phyloP scores from a whole-genome alignment of 306 rosid species.

The Prunus dulcis region DNA sequence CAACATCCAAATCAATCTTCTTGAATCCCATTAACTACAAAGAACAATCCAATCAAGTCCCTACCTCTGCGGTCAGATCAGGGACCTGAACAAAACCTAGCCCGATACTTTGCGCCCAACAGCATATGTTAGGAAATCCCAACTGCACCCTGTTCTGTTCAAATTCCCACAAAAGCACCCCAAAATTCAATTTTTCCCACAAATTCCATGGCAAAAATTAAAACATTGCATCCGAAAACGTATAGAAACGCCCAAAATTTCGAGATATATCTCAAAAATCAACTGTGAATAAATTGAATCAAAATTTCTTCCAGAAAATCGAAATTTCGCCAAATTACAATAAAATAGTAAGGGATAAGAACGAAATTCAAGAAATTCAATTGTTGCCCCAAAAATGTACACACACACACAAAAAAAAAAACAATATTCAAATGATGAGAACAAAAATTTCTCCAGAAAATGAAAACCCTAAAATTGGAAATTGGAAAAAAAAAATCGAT shows the following conservation, averaged over 20 bases:
- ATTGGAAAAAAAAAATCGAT: neutral
- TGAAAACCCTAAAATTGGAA: neutral
- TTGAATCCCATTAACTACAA: constrained; percentile 32
- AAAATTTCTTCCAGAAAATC: neutral
- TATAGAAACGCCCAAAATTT: neutral
- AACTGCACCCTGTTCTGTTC: neutral
- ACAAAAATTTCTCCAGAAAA: neutral
- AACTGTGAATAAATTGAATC: neutral
- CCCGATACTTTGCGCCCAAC: constrained; percentile 6
- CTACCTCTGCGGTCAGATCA: constrained; percentile 23
- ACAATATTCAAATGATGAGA: neutral
- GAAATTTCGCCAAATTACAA: neutral
- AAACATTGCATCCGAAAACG: neutral
- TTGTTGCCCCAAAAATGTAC: neutral
- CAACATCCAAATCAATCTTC: constrained; percentile 26
- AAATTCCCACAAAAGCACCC: neutral
- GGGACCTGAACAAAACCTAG: constrained; percentile 31
- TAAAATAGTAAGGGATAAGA: neutral
- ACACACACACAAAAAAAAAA: neutral
- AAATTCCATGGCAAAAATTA: neutral
- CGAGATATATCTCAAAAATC: neutral
- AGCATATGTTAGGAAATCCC: neutral
- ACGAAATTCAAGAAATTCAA: neutral
- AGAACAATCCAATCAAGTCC: constrained; percentile 13
- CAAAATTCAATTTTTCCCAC: neutral